These are phyloP conservation scores for Hysterangium stoloniferum DNA, from an alignment of 768 basidiomycete genomes.

Conservation along the genomic window DNA sequence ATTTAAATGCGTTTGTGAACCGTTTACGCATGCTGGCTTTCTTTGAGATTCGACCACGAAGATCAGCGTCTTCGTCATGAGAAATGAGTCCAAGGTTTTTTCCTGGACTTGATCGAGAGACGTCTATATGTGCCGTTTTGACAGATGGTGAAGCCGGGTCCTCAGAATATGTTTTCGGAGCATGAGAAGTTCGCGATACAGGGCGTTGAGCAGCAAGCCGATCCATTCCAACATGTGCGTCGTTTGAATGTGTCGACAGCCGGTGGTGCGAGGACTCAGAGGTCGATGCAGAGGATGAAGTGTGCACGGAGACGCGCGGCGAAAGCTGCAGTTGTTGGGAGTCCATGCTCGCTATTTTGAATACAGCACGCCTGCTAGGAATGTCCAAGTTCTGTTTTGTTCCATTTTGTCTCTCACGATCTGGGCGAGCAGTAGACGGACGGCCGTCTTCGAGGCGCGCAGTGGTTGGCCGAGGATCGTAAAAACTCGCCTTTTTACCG, in stretches of 20 bases:
- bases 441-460: conserved; percentile 8
- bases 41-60: neutral
- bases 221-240: conserved; percentile 11
- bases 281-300: neutral
- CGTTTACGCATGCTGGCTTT: conserved; percentile 5
- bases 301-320: conserved; percentile 7
- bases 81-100: neutral
- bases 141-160: neutral
- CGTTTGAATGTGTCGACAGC: conserved; percentile 6
- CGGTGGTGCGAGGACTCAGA: conserved; percentile 1
- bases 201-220: neutral
- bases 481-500: too few species aligned
- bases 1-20: conserved; percentile 3
- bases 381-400: too few species aligned
- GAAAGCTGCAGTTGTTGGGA: neutral
- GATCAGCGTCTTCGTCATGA: neutral
- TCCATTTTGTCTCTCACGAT: too few species aligned
- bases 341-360: conserved; percentile 5
- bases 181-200: neutral
- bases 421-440: conserved; percentile 1
- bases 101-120: neutral
- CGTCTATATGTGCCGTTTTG: neutral
- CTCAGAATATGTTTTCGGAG: neutral
- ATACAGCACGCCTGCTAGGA: neutral
- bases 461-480: neutral